Base-by-base conservation (phyloP, 2,329 filamentous ascomycete species). In the Paecilomyces niveus region DNA sequence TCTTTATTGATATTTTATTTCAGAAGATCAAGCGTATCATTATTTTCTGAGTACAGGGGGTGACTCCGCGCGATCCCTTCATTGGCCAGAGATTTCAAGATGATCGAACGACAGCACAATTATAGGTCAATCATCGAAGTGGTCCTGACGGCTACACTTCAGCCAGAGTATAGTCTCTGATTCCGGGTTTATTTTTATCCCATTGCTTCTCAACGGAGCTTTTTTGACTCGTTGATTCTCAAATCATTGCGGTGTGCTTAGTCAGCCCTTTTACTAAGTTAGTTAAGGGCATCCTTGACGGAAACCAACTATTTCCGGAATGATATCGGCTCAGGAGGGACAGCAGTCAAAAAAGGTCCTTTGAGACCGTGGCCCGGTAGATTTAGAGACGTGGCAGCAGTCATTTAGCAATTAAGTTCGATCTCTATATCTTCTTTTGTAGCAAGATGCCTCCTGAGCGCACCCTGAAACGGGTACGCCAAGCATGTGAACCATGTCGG, bases 401-500 rank as follows among this genome's bases (percentile, higher is more conserved):
- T 2, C 8, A 8, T 45, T 45, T 13, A 45, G n/a, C 1, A n/a
- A 21, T 21, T 5, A 39, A 18, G 2, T 45, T 45, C 6, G 39
- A 5, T 13, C 39, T 18, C 3, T n/a, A 45, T 45, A 13, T n/a
- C 13, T 45, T 45, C 32, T 13, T 26, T 33, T 13, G 32, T 33
- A 1, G 32, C 18, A 45, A 22, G 24, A 52, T 52, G 50, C 50
- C 61, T 54, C 18, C 62, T 33, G 69, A 69, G 53, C 62, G 67
- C 31, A 71, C 71, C 4, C 61, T 63, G 15, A 74, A 74, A 59
- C 67, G 74, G 54, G 72, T 74, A 5, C 68, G 72, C 51, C 74
- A 75, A 61, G 75, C 75, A 11, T 77, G 75, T 63, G 74, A 77
- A 62, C 74, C 74, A 50, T 77, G 74, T 68, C 72, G 74, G 74